Conservation (phyloP, 2,329 filamentous ascomycete genomes). For the Daldinia eschscholtzii region DNA sequence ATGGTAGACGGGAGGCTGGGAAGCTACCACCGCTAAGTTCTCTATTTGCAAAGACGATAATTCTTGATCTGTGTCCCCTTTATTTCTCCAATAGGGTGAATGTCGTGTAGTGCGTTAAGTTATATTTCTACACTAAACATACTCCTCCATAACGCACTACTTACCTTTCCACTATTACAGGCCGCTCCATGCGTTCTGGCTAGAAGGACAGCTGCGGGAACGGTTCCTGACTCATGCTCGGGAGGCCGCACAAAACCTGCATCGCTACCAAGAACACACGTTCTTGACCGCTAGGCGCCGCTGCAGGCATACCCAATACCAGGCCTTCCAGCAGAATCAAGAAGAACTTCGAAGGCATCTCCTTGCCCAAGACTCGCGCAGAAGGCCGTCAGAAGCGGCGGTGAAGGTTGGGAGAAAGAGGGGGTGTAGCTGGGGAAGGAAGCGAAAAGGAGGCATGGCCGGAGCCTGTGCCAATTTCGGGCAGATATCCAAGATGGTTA, state of each 20-base stretch:
- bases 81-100: slow-evolving; percentile 20
- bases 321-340: slow-evolving; percentile 36
- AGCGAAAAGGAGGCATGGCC: slow-evolving; percentile 40
- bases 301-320: slow-evolving; percentile 53
- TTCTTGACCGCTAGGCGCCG: slow-evolving; percentile 50
- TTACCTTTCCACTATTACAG: slow-evolving; percentile 16
- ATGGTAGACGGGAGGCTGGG: slow-evolving; percentile 7
- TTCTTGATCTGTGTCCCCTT: slow-evolving; percentile 6
- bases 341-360: slow-evolving; percentile 47
- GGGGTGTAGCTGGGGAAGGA: slow-evolving; percentile 25
- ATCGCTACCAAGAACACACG: slow-evolving; percentile 51
- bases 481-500: slow-evolving; percentile 45
- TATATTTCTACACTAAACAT: slow-evolving; percentile 23
- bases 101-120: slow-evolving; percentile 10
- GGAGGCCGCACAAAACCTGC: slow-evolving; percentile 52
- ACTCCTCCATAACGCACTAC: slow-evolving; percentile 4
- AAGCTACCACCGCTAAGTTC: slow-evolving; percentile 5
- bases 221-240: slow-evolving; percentile 51
- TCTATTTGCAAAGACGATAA: slow-evolving; percentile 11
- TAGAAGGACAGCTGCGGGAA: slow-evolving; percentile 41
- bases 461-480: slow-evolving; percentile 26
- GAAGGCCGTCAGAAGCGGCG: slow-evolving; percentile 47
- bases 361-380: slow-evolving; percentile 42
- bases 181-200: slow-evolving; percentile 38
- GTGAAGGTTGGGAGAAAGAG: slow-evolving; percentile 45